phyloP scores from a whole-genome alignment of 169 alveolate species.

The Theileria luwenshuni region DNA sequence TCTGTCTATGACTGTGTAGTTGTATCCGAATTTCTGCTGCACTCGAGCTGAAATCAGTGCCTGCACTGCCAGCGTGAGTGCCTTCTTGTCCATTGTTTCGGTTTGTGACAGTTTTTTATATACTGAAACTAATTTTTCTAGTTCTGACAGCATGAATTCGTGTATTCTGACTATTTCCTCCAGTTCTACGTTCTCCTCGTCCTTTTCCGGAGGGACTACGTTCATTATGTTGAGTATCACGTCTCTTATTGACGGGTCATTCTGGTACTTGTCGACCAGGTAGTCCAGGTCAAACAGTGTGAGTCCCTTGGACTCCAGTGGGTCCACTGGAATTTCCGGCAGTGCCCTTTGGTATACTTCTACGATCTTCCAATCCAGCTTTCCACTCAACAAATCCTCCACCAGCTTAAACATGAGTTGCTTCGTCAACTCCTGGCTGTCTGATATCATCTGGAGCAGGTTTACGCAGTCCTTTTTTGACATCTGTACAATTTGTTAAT shows the following conservation, averaged over 20 bases:
- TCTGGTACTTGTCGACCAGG: constrained; percentile 72
- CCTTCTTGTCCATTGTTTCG: constrained; percentile 72
- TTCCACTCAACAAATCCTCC: constrained; percentile 49
- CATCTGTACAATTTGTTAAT: constrained; percentile 35
- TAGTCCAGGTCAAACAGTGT: constrained; percentile 74
- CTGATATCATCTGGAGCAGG: constrained; percentile 68
- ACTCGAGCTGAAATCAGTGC: constrained; percentile 84
- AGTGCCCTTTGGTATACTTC: constrained; percentile 54
- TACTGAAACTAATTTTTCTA: constrained; percentile 69
- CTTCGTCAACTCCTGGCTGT: constrained; percentile 75
- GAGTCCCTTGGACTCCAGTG: constrained; percentile 69
- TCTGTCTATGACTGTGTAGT: constrained; percentile 80
- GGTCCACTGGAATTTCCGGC: constrained; percentile 69
- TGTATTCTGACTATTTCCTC: constrained; percentile 74
- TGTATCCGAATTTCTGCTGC: constrained; percentile 78
- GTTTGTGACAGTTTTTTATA: constrained; percentile 67
- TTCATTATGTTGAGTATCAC: constrained; percentile 49
- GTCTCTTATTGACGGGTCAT: constrained; percentile 52
- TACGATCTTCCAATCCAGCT: constrained; percentile 31
- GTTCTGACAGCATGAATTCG: constrained; percentile 81
- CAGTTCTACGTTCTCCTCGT: constrained; percentile 53
- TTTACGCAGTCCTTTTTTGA: constrained; percentile 67
- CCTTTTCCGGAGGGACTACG: constrained; percentile 55
- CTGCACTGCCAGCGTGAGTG: constrained; percentile 78
- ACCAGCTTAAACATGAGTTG: constrained; percentile 65